phyloP scores from a whole-genome alignment of 2,329 filamentous ascomycete genomes.

The Botrytis byssoidea region DNA sequence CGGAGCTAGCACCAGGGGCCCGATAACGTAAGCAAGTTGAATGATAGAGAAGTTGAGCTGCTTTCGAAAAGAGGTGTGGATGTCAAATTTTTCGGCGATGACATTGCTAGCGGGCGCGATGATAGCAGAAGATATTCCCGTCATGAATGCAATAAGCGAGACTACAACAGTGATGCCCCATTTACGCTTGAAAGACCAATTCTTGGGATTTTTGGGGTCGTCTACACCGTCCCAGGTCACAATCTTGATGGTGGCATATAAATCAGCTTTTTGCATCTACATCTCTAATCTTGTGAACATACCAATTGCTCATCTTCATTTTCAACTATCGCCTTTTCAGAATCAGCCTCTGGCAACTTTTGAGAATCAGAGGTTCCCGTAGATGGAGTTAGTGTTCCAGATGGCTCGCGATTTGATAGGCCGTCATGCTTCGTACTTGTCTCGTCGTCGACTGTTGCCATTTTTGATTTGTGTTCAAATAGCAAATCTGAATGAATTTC shows the following conservation, averaged over 20 bases:
- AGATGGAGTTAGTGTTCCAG: neutral
- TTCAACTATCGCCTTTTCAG: neutral
- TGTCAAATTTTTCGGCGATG: slow-evolving; percentile 36
- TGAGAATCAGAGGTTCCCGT: neutral
- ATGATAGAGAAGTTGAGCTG: slow-evolving; percentile 2
- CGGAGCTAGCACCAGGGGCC: slow-evolving; percentile 58
- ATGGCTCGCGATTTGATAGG: neutral
- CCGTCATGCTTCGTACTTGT: neutral
- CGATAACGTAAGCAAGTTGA: slow-evolving; percentile 45
- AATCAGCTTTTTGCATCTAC: neutral
- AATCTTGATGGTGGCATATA: neutral
- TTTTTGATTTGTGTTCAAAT: neutral
- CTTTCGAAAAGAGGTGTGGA: neutral
- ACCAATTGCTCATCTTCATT: neutral
- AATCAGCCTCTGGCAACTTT: neutral
- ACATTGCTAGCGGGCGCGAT: slow-evolving; percentile 52
- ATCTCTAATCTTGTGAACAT: neutral
- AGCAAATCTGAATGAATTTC: neutral
- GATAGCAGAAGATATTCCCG: slow-evolving; percentile 48
- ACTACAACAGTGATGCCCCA: slow-evolving; percentile 24
- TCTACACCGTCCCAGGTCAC: slow-evolving; percentile 24
- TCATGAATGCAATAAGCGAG: slow-evolving; percentile 30
- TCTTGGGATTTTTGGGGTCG: slow-evolving; percentile 28
- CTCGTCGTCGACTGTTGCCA: neutral
- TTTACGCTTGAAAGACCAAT: slow-evolving; percentile 37